Percentiles rank a stretch among this genome's conserved stretches.
phyloP scores from a whole-genome alignment of 371 early-diverging fungal genomes.

The Actinomucor elegans region DNA sequence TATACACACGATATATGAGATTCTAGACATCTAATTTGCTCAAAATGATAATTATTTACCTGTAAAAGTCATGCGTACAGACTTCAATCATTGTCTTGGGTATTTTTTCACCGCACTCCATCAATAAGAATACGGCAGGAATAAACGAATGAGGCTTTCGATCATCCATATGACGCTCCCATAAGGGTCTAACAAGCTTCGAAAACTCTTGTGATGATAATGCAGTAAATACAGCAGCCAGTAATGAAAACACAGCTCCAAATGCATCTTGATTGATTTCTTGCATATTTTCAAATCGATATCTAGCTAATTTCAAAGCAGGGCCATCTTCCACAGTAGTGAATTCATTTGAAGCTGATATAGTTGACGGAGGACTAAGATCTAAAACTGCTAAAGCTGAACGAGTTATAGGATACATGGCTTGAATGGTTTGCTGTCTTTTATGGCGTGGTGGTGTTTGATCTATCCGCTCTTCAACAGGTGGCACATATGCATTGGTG shows the following conservation, averaged over 20 bases:
- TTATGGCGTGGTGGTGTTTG: conserved; percentile 15
- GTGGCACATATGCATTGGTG: neutral
- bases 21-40: neutral
- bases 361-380: conserved; percentile 21
- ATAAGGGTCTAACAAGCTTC: conserved; percentile 47
- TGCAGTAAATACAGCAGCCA: conserved; percentile 58
- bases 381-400: conserved; percentile 21
- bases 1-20: neutral
- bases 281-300: conserved; percentile 40
- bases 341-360: neutral
- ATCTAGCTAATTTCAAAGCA: conserved; percentile 31
- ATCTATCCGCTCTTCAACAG: neutral
- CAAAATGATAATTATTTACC: conserved; percentile 30
- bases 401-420: conserved; percentile 14
- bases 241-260: conserved; percentile 53
- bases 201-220: conserved; percentile 47
- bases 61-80: conserved; percentile 46
- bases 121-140: conserved; percentile 58
- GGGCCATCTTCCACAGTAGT: neutral
- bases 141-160: conserved; percentile 44
- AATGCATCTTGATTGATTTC: conserved; percentile 53
- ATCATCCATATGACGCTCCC: conserved; percentile 56
- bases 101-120: conserved; percentile 63
- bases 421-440: conserved; percentile 6
- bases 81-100: conserved; percentile 47